Percentiles rank a stretch among this genome's conserved stretches.
Conservation (phyloP, 305 asterid genomes). For the Withania somnifera region DNA sequence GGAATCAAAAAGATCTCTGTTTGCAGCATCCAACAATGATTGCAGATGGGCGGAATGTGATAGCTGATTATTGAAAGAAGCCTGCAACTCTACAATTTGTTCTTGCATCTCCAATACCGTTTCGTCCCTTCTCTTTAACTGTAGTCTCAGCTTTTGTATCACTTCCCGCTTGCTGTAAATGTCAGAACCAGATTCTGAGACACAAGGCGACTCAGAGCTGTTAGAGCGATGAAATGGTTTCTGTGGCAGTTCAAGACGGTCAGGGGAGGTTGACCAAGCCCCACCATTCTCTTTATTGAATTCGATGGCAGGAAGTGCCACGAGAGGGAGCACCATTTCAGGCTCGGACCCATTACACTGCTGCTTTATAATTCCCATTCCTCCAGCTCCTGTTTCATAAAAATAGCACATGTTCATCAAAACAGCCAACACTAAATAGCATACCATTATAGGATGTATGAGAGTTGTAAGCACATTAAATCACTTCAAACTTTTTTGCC, state of each 20-base stretch:
- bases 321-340: slow-evolving; percentile 61
- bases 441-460: neutral
- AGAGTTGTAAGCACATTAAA: neutral
- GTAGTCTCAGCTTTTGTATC: slow-evolving; percentile 83
- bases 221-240: slow-evolving; percentile 84
- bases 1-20: slow-evolving; percentile 70
- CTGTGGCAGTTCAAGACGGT: slow-evolving; percentile 75
- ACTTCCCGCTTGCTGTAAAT: slow-evolving; percentile 85
- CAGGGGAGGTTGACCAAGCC: slow-evolving; percentile 73
- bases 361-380: slow-evolving; percentile 42
- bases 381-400: slow-evolving; percentile 38
- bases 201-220: slow-evolving; percentile 84
- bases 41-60: slow-evolving; percentile 73
- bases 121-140: slow-evolving; percentile 84
- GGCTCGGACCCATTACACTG: slow-evolving; percentile 47
- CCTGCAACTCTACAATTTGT: slow-evolving; percentile 65
- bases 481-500: neutral
- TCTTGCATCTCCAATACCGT: slow-evolving; percentile 93
- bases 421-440: neutral
- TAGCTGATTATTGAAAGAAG: slow-evolving; percentile 44
- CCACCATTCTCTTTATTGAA: slow-evolving; percentile 67
- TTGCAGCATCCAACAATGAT: slow-evolving; percentile 60
- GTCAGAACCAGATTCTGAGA: slow-evolving; percentile 90
- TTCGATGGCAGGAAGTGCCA: slow-evolving; percentile 45
- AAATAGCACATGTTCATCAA: neutral